phyloP scores from a whole-genome alignment of 1,139 yeast species.

The Geotrichum cucujoidarum region DNA sequence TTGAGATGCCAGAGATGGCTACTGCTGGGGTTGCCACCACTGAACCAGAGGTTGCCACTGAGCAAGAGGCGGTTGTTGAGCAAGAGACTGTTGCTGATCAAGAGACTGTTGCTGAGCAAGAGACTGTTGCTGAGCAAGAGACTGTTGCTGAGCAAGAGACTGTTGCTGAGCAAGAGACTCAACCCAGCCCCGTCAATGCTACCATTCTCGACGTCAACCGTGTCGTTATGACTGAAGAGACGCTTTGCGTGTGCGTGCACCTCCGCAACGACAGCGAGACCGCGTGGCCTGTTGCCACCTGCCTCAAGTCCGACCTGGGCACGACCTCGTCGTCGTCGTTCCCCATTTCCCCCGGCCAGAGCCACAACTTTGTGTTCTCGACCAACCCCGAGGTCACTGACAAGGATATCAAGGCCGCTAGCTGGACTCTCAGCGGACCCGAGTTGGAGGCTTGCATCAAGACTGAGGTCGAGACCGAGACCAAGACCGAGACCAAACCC shows the following conservation, averaged over 20 bases:
- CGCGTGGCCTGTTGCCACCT: slow-evolving; percentile 12
- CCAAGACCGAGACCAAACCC: background rate
- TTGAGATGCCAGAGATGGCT: background rate
- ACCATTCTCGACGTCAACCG: background rate
- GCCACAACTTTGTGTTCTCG: slow-evolving; percentile 10
- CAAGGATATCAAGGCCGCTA: background rate
- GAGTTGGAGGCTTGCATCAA: slow-evolving; percentile 16
- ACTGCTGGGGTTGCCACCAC: background rate
- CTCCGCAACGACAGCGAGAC: background rate
- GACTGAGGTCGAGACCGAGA: slow-evolving; percentile 13
- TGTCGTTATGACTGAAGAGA: background rate
- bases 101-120: background rate
- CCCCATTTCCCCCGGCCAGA: slow-evolving; percentile 4
- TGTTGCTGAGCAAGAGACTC: background rate
- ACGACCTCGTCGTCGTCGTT: slow-evolving; percentile 1
- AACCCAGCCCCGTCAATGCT: background rate
- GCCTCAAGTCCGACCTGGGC: background rate
- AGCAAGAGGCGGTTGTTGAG: background rate
- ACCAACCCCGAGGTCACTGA: background rate
- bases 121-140: background rate
- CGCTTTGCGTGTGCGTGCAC: background rate
- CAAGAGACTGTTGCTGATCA: background rate
- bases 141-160: background rate
- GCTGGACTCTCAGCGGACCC: slow-evolving; percentile 19
- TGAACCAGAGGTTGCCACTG: background rate